Evolutionary conservation across 805 yeast species (phyloP).

Genomic region (Saccharomycopsis sp.): DNA sequence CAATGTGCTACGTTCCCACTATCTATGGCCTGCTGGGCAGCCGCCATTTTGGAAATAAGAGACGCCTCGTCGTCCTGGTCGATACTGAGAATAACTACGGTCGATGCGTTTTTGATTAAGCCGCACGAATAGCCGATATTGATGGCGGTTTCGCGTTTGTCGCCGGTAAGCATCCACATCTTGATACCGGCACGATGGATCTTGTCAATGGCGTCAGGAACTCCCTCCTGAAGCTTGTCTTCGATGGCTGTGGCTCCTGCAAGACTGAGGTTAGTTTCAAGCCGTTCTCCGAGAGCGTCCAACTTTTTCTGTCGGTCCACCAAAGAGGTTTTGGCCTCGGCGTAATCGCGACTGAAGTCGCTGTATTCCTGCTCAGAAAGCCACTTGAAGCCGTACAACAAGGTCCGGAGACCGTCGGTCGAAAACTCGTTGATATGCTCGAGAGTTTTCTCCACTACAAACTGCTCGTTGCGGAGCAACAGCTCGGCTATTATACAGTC

Average conservation of each 20-base stretch:
- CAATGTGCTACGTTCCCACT: conserved; percentile 82
- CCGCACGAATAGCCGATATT: conserved; percentile 95
- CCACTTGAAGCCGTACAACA: conserved; percentile 77
- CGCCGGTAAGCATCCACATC: conserved; percentile 98
- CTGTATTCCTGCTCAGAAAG: conserved; percentile 51
- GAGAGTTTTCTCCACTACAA: conserved; percentile 72
- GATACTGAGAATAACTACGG: conserved; percentile 62
- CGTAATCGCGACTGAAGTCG: conserved; percentile 60
- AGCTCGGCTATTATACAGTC: conserved; percentile 46
- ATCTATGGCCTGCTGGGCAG: conserved; percentile 67
- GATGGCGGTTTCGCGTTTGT: conserved; percentile 95
- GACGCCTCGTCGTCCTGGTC: conserved; percentile 56
- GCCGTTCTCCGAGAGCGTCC: conserved; percentile 61
- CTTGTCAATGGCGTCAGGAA: conserved; percentile 88
- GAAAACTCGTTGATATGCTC: conserved; percentile 92
- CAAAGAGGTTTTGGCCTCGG: conserved; percentile 71
- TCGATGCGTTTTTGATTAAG: conserved; percentile 85
- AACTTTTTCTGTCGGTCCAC: conserved; percentile 58
- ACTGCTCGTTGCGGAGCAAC: conserved; percentile 63
- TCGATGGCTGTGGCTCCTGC: conserved; percentile 96
- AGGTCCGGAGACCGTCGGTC: conserved; percentile 88
- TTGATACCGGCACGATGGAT: conserved; percentile 88
- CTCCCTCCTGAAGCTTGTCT: conserved; percentile 95
- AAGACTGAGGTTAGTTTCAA: conserved; percentile 64
- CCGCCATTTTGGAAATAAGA: conserved; percentile 44